Evolutionary conservation across 768 basidiomycete species (phyloP), one percentile per base, ranked within the genome.

Genomic region (Lentinula aciculospora): DNA sequence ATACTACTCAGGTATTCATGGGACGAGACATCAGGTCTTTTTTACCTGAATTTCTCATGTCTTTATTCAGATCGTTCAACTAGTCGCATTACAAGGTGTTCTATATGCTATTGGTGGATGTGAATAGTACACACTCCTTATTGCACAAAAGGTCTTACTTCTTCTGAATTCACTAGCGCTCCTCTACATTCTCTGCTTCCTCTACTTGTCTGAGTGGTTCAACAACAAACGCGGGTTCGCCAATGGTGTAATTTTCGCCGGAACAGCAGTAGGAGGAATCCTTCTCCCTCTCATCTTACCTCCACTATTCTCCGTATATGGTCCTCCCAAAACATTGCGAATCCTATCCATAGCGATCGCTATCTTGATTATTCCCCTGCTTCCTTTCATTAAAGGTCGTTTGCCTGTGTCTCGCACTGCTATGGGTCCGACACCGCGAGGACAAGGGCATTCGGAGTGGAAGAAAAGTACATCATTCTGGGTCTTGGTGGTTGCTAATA

Each of bases 161-260:
- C 19, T 15, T 27, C 36, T n/a, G 13, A 4, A 12, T 23, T 3
- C 3, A 7, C 4, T 28, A 55, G 57, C 58, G 9, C 58, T 71
- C 9, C 55, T 66, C 4, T 68, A 71, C 56, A 60, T 63, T 25
- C 70, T 67, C 40, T 65, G 65, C 47, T 54, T 71, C 34, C 59
- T 61, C 10, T 68, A 66, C 54, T 51, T 71, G 40, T 63, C 69
- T 15, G 69, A 72, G 48, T 71, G 71, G 69, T 72, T 73, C 54
- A 63, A 68, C 19, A 45, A 61, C 19, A 64, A 67, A 2, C 62
- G 68, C 9, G 70, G 69, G 5, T 58, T 71, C 23, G 70, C 71
- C 7, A 69, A 67, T 34, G 70, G 71, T 6, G 64, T 68, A 39
- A 63, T 71, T 15, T 70, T 69, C 37, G 70, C 67, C 36, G 70